These are phyloP conservation scores for Chalara sp. DNA, from an alignment of 2,329 filamentous ascomycete genomes.

Conservation along the genomic window DNA sequence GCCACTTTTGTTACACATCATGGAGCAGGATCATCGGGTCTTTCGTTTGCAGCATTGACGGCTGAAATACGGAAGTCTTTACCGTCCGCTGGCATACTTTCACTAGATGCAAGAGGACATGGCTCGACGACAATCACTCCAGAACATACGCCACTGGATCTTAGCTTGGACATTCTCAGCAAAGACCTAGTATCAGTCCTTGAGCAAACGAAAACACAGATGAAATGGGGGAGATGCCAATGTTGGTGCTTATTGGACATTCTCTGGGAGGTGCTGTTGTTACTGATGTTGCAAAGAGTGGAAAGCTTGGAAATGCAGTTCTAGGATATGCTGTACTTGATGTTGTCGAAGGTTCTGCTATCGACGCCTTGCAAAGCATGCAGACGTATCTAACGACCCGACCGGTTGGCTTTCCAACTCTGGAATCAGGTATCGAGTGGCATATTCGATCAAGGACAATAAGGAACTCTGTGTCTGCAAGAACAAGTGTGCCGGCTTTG, in stretches of 20 bases:
- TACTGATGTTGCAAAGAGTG: conserved; percentile 69
- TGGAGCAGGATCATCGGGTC: conserved; percentile 85
- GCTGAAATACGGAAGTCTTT: conserved; percentile 70
- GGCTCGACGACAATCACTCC: conserved; percentile 55
- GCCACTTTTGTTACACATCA: conserved; percentile 89
- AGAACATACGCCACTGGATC: conserved; percentile 45
- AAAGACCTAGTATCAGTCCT: conserved; percentile 68
- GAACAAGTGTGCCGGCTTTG: conserved; percentile 79
- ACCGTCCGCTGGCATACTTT: conserved; percentile 76
- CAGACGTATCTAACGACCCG: conserved; percentile 80
- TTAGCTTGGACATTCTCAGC: conserved; percentile 66
- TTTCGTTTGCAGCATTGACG: conserved; percentile 82
- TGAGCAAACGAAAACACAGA: conserved; percentile 54
- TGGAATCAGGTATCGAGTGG: conserved; percentile 85
- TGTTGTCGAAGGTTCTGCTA: conserved; percentile 91
- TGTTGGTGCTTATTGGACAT: conserved; percentile 80
- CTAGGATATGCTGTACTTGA: conserved; percentile 88
- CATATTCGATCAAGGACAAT: conserved; percentile 85
- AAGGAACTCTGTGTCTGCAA: conserved; percentile 74
- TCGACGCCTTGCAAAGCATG: conserved; percentile 93
- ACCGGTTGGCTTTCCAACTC: conserved; percentile 68
- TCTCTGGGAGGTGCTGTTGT: conserved; percentile 89
- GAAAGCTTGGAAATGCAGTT: conserved; percentile 58
- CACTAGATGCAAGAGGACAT: conserved; percentile 81
- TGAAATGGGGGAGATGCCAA: conserved; percentile 70